Evolutionary conservation across 2,329 filamentous ascomycete species (phyloP).

Genomic region (Diaporthe sp.): DNA sequence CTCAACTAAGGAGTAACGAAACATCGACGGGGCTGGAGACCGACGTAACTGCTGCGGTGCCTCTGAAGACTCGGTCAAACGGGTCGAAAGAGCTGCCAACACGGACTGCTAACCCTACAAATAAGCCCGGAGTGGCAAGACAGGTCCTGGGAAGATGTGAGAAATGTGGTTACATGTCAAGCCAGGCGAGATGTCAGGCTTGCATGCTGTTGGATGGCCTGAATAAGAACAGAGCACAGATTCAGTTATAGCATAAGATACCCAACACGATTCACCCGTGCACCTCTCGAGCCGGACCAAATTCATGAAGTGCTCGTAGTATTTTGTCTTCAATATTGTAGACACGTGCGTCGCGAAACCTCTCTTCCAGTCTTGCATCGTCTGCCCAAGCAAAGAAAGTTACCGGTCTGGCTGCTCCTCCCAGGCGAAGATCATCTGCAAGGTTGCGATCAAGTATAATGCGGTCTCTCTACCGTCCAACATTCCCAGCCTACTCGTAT

Average conservation of each 20-base stretch:
- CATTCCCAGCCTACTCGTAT: neutral
- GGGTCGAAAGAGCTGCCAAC: conserved; percentile 45
- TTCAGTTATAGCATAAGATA: conserved; percentile 61
- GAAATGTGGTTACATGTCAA: conserved; percentile 95
- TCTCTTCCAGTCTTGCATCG: neutral
- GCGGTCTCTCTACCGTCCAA: neutral
- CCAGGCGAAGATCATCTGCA: neutral
- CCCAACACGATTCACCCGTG: conserved; percentile 12
- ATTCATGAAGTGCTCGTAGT: neutral
- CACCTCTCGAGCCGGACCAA: neutral
- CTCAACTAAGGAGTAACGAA: conserved; percentile 76
- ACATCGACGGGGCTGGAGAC: conserved; percentile 67
- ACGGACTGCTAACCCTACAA: conserved; percentile 42
- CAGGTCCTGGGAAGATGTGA: conserved; percentile 87
- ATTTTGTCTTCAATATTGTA: neutral
- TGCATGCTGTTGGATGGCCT: conserved; percentile 90
- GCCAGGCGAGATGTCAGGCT: conserved; percentile 93
- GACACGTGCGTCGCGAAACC: neutral
- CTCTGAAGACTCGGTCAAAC: conserved; percentile 50
- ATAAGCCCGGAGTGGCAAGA: conserved; percentile 59
- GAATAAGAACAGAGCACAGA: conserved; percentile 81
- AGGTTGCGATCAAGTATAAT: neutral
- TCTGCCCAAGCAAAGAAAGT: neutral
- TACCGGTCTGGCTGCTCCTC: conserved; percentile 29
- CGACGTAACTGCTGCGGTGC: conserved; percentile 70